Evolutionary conservation across 1,284 basidiomycete genomes (phyloP).

Genomic region (Ceraceosorus bombacis): DNA sequence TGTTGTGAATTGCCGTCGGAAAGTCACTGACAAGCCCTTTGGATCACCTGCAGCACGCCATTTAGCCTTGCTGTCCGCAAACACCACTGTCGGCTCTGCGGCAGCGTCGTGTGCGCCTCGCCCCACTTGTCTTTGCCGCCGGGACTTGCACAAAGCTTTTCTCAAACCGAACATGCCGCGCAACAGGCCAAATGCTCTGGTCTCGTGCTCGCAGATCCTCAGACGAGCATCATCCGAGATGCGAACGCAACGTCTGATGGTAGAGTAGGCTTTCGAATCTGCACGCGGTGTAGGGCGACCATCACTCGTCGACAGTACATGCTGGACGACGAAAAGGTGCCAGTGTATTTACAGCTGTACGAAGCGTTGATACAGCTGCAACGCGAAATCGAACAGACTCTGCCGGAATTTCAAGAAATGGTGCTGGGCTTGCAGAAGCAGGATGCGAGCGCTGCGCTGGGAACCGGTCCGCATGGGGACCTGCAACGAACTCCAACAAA

Average conservation of each 20-base stretch:
- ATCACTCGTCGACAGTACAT: constrained; percentile 66
- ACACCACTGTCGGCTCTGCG: constrained; percentile 93
- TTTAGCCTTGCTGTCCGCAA: constrained; percentile 88
- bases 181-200: constrained; percentile 26
- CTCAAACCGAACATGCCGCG: not conserved
- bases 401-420: constrained; percentile 67
- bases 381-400: constrained; percentile 62
- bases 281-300: constrained; percentile 62
- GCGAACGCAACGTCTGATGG: constrained; percentile 5
- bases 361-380: constrained; percentile 68
- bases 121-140: constrained; percentile 56
- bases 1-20: not conserved
- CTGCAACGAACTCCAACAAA: constrained; percentile 3
- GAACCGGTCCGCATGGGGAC: constrained; percentile 4
- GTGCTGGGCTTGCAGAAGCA: constrained; percentile 55
- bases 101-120: constrained; percentile 81
- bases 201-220: constrained; percentile 17
- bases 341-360: constrained; percentile 52
- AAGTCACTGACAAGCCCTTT: not conserved
- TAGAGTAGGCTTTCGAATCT: constrained; percentile 56
- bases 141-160: constrained; percentile 2
- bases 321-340: constrained; percentile 60
- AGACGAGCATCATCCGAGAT: not conserved
- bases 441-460: constrained; percentile 32
- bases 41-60: constrained; percentile 54